Percentiles rank a stretch among this genome's conserved stretches.
These are phyloP conservation scores for Ascobolus immersus DNA, from an alignment of 495 filamentous ascomycete species.

Conservation along the genomic window DNA sequence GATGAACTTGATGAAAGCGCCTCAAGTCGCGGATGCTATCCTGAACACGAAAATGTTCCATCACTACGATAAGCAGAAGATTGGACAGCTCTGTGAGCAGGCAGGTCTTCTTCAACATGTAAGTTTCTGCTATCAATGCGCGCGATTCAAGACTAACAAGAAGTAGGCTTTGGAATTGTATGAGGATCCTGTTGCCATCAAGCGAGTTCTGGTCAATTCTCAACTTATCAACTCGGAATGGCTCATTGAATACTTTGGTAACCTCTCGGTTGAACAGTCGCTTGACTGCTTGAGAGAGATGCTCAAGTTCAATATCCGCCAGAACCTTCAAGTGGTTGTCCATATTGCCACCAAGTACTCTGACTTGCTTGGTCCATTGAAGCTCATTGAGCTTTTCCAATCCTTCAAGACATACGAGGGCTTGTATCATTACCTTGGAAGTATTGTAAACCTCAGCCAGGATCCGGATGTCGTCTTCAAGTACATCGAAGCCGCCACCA, in stretches of 20 bases:
- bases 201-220: constrained; percentile 60
- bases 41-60: constrained; percentile 94
- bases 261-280: constrained; percentile 80
- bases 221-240: constrained; percentile 62
- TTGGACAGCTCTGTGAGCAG: constrained; percentile 76
- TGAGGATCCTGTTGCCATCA: constrained; percentile 69
- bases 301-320: constrained; percentile 84
- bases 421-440: constrained; percentile 91
- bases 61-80: constrained; percentile 69
- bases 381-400: constrained; percentile 80
- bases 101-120: constrained; percentile 55
- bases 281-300: constrained; percentile 87
- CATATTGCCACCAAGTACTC: constrained; percentile 95
- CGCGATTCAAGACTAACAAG: constrained; percentile 7
- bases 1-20: constrained; percentile 92
- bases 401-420: constrained; percentile 92
- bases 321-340: constrained; percentile 81
- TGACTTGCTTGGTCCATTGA: constrained; percentile 72
- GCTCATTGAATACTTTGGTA: constrained; percentile 75
- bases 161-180: constrained; percentile 60
- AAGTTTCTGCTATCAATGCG: constrained; percentile 1
- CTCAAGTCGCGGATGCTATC: constrained; percentile 93
- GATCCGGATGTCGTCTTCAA: constrained; percentile 95
- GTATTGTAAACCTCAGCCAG: constrained; percentile 89
- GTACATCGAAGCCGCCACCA: constrained; percentile 91